Evolutionary conservation across 495 filamentous ascomycete species (phyloP), one percentile per base, ranked within the genome.

Genomic region (Eremomyces bilateralis): DNA sequence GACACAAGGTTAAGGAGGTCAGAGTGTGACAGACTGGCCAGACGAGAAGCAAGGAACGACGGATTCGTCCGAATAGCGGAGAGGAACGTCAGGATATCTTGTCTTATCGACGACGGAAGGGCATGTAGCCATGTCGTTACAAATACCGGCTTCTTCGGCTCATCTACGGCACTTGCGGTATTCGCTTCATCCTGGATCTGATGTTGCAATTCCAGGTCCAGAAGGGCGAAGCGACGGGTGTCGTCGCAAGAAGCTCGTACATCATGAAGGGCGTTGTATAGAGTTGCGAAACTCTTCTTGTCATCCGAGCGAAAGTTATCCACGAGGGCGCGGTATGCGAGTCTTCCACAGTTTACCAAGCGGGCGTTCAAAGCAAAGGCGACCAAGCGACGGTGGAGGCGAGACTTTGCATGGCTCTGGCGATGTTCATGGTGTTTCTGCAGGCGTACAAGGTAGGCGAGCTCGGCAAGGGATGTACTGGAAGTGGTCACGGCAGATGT

Each of bases 281-380:
- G 60, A 47, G 67, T 68, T 35, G 76, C 76, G 57, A 97, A 97
- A 43, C 64, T 73, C 46, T 72, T 71, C 59, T 88, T 91, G 53
- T 94, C 81, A 50, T 91, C 84, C 31, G 76, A 72, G 44, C 76
- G 77, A 53, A 91, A 81, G 48, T 70, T 69, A 47, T 97, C 84
- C 42, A 88, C 79, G 47, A 97, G 60, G 42, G 76, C 80, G 13
- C 76, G 67, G 53, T 88, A 74, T 34, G 78, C 71, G 29, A 78
- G 68, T 44, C 77, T 72, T 35, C 78, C 76, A 40, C 74, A 73
- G 39, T 79, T 70, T 53, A 75, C 65, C 50, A 90, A 63, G 35
- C 84, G 76, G 41, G 80, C 69, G 33, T 74, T 82, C 25, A 88
- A 63, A 12, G 78, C 80, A 35, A 75, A 79, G 15, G 76, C 46